Percentiles rank a stretch among this genome's conserved stretches.
phyloP scores from a whole-genome alignment of 1,139 yeast genomes.

The Lodderomyces elongisporus region DNA sequence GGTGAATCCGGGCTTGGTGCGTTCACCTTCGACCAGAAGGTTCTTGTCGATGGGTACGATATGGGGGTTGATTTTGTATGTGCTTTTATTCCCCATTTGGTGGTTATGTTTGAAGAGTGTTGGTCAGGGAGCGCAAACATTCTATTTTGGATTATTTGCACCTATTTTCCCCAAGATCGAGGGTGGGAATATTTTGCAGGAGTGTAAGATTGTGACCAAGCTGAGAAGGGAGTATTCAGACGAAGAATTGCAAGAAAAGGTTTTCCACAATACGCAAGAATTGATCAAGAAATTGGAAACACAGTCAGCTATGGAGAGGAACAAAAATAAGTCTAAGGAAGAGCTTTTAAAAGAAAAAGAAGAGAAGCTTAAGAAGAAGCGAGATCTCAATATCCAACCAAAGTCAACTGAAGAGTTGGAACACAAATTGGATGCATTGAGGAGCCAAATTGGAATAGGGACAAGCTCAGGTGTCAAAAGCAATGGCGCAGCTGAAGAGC shows the following conservation, averaged over 20 bases:
- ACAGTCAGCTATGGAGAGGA: slow-evolving; percentile 62
- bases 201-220: slow-evolving; percentile 58
- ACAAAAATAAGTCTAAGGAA: slow-evolving; percentile 25
- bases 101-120: slow-evolving; percentile 76
- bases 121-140: slow-evolving; percentile 73
- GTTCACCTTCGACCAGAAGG: slow-evolving; percentile 82
- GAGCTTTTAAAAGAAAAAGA: slow-evolving; percentile 17
- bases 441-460: slow-evolving; percentile 21
- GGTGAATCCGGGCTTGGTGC: slow-evolving; percentile 89
- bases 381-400: slow-evolving; percentile 31
- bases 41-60: slow-evolving; percentile 73
- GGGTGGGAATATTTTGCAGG: slow-evolving; percentile 70
- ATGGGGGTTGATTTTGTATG: slow-evolving; percentile 62
- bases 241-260: slow-evolving; percentile 50
- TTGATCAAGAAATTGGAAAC: slow-evolving; percentile 60
- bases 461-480: slow-evolving; percentile 8
- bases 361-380: slow-evolving; percentile 17
- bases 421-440: slow-evolving; percentile 26
- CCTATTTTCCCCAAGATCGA: slow-evolving; percentile 57
- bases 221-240: slow-evolving; percentile 63
- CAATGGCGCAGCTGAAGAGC: slow-evolving; percentile 11
- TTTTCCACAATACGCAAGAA: slow-evolving; percentile 61
- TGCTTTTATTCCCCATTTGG: slow-evolving; percentile 73
- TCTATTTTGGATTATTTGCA: slow-evolving; percentile 63
- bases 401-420: slow-evolving; percentile 31